Percentiles rank a stretch among this genome's conserved stretches.
Evolutionary conservation across 805 yeast genomes (phyloP).

Genomic region (Saccharomycopsis oosterbeekiorum): DNA sequence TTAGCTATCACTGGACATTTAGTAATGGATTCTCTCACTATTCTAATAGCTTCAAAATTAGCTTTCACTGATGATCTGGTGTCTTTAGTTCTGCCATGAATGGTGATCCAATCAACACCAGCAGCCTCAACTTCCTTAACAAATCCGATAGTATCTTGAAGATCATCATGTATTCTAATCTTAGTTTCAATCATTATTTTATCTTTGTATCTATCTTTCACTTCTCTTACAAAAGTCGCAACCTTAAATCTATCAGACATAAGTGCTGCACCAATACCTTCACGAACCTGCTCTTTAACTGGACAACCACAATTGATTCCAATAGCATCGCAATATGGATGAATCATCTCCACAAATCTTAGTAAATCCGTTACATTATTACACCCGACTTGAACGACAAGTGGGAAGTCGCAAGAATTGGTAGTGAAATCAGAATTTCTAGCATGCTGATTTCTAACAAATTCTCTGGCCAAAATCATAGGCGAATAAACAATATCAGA

Average conservation of each 20-base stretch:
- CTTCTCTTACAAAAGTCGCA: slow-evolving; percentile 74
- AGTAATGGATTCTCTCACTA: slow-evolving; percentile 41
- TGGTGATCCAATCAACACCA: slow-evolving; percentile 90
- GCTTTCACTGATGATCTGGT: slow-evolving; percentile 83
- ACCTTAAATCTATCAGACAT: slow-evolving; percentile 78
- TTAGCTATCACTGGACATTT: slow-evolving; percentile 86
- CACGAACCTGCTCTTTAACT: slow-evolving; percentile 85
- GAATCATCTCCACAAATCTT: slow-evolving; percentile 80
- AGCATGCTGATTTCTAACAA: slow-evolving; percentile 76
- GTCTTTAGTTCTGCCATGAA: slow-evolving; percentile 82
- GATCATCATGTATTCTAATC: slow-evolving; percentile 75
- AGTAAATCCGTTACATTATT: slow-evolving; percentile 74
- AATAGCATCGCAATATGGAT: slow-evolving; percentile 84
- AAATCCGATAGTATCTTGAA: slow-evolving; percentile 60
- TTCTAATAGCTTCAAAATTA: slow-evolving; percentile 69
- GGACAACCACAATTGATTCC: slow-evolving; percentile 98
- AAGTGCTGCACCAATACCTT: slow-evolving; percentile 94
- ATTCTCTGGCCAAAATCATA: slow-evolving; percentile 93
- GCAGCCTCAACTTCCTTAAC: slow-evolving; percentile 69
- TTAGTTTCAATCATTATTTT: slow-evolving; percentile 82
- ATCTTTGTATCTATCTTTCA: slow-evolving; percentile 60
- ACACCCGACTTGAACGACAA: slow-evolving; percentile 86
- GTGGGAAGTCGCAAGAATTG: slow-evolving; percentile 54
- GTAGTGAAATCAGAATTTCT: slow-evolving; percentile 80
- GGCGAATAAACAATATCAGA: slow-evolving; percentile 88